These are phyloP conservation scores for Phenoliferia sp. DNA, from an alignment of 1,284 basidiomycete species.

Conservation along the genomic window DNA sequence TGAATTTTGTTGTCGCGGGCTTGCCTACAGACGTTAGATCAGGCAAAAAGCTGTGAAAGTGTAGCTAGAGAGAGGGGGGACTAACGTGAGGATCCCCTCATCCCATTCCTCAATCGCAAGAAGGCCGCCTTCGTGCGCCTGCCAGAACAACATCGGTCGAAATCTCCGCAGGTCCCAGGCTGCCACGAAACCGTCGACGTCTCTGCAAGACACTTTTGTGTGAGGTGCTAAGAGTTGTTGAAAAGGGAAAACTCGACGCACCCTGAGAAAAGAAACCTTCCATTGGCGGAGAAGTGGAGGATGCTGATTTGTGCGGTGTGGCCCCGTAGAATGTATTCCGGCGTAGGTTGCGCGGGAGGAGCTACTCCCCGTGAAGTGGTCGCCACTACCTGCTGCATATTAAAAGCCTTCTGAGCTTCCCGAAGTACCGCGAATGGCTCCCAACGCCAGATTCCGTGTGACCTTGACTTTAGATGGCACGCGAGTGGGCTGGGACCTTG, in stretches of 20 bases:
- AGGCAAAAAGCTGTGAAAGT: neutral
- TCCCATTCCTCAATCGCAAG: conserved; percentile 19
- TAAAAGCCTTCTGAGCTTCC: neutral
- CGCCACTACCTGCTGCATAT: neutral
- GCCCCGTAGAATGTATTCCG: conserved; percentile 29
- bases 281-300: conserved; percentile 15
- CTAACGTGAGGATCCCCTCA: conserved; percentile 29
- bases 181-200: conserved; percentile 30
- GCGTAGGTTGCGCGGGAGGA: conserved; percentile 4
- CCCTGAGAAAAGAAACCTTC: conserved; percentile 19
- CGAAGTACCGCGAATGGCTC: neutral
- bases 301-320: conserved; percentile 27
- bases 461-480: no score
- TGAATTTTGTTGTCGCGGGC: conserved; percentile 33
- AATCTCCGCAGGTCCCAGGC: conserved; percentile 31
- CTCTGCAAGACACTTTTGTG: conserved; percentile 14
- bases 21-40: no score
- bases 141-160: conserved; percentile 20
- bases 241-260: neutral
- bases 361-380: conserved; percentile 2
- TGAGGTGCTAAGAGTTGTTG: neutral
- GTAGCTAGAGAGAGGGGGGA: neutral
- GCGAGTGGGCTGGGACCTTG: no score
- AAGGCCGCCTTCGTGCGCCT: conserved; percentile 30
- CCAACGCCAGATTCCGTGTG: neutral